Percentiles rank a stretch among this genome's conserved stretches.
These are phyloP conservation scores for Elaeis guineensis DNA, from an alignment of 176 grass and related monocot species.

Conservation along the genomic window DNA sequence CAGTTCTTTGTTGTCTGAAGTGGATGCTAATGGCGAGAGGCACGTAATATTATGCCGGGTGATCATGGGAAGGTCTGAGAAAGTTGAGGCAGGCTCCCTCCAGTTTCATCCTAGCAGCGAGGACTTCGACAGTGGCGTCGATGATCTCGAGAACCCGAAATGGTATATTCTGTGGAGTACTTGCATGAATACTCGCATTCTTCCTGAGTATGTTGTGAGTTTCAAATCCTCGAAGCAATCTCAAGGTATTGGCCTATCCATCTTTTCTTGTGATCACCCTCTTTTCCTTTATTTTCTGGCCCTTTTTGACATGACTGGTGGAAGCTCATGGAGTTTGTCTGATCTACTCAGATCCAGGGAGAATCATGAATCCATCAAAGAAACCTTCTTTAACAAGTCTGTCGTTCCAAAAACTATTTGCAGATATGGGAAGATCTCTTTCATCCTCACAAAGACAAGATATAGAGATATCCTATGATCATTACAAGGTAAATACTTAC, in stretches of 20 bases:
- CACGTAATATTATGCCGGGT: constrained; percentile 81
- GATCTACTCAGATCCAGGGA: constrained; percentile 24
- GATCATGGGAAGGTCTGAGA: constrained; percentile 56
- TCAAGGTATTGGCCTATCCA: not conserved
- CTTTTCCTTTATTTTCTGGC: not conserved
- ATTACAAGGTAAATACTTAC: constrained; percentile 43
- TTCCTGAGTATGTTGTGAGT: constrained; percentile 73
- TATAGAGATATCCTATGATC: constrained; percentile 32
- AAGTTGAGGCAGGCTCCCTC: constrained; percentile 31
- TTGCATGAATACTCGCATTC: constrained; percentile 69
- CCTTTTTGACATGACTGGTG: not conserved
- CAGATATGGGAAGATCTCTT: constrained; percentile 39
- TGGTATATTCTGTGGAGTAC: constrained; percentile 81
- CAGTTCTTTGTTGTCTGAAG: constrained; percentile 50
- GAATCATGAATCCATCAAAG: constrained; percentile 8
- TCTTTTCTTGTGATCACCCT: not conserved
- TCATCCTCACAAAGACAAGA: constrained; percentile 17
- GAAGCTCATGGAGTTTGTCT: not conserved
- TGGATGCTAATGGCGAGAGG: constrained; percentile 44
- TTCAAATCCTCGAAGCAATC: constrained; percentile 46
- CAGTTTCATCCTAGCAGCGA: constrained; percentile 52
- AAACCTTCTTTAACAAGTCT: constrained; percentile 9
- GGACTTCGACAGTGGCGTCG: constrained; percentile 59
- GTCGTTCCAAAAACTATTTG: constrained; percentile 44
- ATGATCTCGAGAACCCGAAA: constrained; percentile 39